Evolutionary conservation across 2,329 filamentous ascomycete genomes (phyloP).

Genomic region (Penicillium olsonii): DNA sequence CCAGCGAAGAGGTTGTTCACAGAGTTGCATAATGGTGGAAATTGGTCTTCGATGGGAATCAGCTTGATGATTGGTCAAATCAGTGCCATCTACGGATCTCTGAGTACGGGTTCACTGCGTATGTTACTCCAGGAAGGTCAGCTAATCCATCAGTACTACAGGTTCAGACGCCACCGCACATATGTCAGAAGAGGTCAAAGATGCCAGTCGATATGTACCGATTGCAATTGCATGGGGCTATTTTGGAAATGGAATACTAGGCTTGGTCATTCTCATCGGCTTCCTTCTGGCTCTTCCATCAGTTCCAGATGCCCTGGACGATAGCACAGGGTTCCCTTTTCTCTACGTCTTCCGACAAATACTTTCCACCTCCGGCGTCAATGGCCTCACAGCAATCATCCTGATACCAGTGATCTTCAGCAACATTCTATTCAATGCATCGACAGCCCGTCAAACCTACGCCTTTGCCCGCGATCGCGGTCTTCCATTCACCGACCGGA

Average conservation of each 20-base stretch:
- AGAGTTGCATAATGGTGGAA: constrained; percentile 39
- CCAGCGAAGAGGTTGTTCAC: constrained; percentile 35
- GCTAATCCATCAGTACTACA: constrained; percentile 7
- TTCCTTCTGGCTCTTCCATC: constrained; percentile 43
- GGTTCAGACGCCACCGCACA: constrained; percentile 34
- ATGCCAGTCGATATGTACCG: constrained; percentile 49
- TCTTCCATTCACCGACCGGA: constrained; percentile 43
- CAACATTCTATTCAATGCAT: constrained; percentile 43
- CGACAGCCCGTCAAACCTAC: constrained; percentile 43
- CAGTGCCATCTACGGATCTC: constrained; percentile 31
- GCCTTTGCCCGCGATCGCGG: constrained; percentile 49
- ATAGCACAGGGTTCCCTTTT: constrained; percentile 48
- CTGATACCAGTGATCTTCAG: constrained; percentile 42
- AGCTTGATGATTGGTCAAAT: constrained; percentile 42
- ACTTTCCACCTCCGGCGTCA: constrained; percentile 26
- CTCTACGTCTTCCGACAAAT: constrained; percentile 48
- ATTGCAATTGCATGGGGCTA: constrained; percentile 49
- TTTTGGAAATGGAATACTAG: constrained; percentile 47
- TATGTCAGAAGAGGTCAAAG: constrained; percentile 52
- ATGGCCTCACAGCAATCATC: constrained; percentile 43
- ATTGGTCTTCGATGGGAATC: constrained; percentile 40
- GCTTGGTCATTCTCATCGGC: constrained; percentile 47
- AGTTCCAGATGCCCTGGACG: constrained; percentile 38
- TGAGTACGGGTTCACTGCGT: constrained; percentile 20
- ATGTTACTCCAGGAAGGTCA: background rate